Conservation (phyloP, 1,139 yeast genomes). For the Pichia cactophila region DNA sequence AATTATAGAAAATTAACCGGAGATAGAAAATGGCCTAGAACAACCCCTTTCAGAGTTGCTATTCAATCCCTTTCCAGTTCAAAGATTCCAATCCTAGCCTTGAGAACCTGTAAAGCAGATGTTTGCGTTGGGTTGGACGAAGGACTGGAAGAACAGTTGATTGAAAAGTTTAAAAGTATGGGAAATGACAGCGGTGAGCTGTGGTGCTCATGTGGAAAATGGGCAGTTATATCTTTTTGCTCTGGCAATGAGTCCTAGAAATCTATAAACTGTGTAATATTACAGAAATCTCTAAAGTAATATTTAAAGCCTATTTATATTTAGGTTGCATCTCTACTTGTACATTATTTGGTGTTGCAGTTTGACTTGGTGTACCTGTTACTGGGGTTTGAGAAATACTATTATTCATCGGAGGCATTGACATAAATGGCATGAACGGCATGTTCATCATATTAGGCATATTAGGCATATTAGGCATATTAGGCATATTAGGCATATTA, state of each 20-base stretch:
- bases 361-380: slow-evolving; percentile 1
- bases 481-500: not conserved
- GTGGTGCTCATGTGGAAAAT: slow-evolving; percentile 88
- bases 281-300: not conserved
- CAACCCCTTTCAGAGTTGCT: slow-evolving; percentile 66
- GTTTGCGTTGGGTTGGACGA: slow-evolving; percentile 79
- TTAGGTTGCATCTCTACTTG: not conserved
- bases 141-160: slow-evolving; percentile 66
- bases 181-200: slow-evolving; percentile 61
- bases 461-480: not conserved
- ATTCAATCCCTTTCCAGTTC: slow-evolving; percentile 58
- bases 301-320: not conserved
- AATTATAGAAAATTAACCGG: slow-evolving; percentile 92
- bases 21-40: slow-evolving; percentile 80
- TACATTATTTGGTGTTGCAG: slow-evolving; percentile 19
- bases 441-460: not conserved
- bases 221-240: slow-evolving; percentile 73
- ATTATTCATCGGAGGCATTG: slow-evolving; percentile 8
- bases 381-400: not conserved
- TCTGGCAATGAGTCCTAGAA: slow-evolving; percentile 23
- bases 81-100: slow-evolving; percentile 58
- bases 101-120: slow-evolving; percentile 95
- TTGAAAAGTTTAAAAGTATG: slow-evolving; percentile 45
- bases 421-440: slow-evolving; percentile 14
- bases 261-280: not conserved